Conservation (phyloP, 768 basidiomycete genomes). For the Tylopilus felleus region DNA sequence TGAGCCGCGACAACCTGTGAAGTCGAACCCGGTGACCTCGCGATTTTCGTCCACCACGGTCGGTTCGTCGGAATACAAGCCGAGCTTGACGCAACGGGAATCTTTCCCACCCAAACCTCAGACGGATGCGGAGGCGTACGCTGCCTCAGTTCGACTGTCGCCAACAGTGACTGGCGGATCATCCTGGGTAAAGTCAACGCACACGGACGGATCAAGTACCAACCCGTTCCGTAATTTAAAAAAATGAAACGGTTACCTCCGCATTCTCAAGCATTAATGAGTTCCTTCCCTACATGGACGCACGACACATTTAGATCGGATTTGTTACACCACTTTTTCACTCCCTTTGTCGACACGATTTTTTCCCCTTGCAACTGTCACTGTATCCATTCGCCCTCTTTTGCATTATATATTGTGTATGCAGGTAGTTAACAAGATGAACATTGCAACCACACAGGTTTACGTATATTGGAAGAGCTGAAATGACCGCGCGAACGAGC, state of each 20-base stretch:
- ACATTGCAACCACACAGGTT: constrained; percentile 2
- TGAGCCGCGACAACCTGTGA: constrained; percentile 72
- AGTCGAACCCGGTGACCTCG: constrained; percentile 42
- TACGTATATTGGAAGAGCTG: constrained; percentile 13
- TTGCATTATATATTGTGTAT: constrained; percentile 16
- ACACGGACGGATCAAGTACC: constrained; percentile 49
- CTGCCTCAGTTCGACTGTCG: constrained; percentile 42
- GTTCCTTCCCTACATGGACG: constrained; percentile 26
- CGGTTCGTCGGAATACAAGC: constrained; percentile 35
- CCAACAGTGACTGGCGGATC: constrained; percentile 33
- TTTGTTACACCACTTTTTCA: constrained; percentile 6
- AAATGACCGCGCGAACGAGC: constrained; percentile 30
- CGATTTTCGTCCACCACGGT: constrained; percentile 49
- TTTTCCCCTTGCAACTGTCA: constrained; percentile 16
- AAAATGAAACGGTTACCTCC: constrained; percentile 28
- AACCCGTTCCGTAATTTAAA: constrained; percentile 60
- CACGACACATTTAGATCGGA: constrained; percentile 18
- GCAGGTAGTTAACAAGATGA: constrained; percentile 17
- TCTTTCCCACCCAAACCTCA: constrained; percentile 27
- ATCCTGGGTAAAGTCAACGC: constrained; percentile 40
- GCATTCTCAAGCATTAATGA: constrained; percentile 7
- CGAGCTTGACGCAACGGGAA: constrained; percentile 28
- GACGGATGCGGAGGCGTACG: constrained; percentile 63
- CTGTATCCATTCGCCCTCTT: constrained; percentile 15
- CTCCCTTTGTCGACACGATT: neutral